phyloP scores from a whole-genome alignment of 306 rosid genomes.

The Inga laurina region DNA sequence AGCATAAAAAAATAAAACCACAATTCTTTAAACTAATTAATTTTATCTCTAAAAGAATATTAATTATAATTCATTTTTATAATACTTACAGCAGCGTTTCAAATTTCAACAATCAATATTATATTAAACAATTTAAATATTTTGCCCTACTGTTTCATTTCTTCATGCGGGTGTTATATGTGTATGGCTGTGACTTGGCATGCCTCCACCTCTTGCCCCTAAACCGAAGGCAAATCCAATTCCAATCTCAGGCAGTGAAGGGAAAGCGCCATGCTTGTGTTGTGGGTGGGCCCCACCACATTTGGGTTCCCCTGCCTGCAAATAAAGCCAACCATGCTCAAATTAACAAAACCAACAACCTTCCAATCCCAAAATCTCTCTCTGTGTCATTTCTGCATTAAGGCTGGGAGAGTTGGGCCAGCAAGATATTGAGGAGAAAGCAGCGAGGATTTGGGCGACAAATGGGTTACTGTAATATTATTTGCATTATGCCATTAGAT shows the following conservation, averaged over 20 bases:
- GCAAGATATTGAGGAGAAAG: constrained; percentile 57
- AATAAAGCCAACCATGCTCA: constrained; percentile 10
- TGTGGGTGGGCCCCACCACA: constrained; percentile 23
- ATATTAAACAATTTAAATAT: too few species aligned
- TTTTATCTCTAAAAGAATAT: too few species aligned
- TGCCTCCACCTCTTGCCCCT: neutral
- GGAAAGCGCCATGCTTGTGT: constrained; percentile 1
- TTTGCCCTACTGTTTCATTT: neutral
- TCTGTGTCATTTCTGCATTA: constrained; percentile 17
- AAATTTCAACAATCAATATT: neutral
- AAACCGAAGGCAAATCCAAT: neutral
- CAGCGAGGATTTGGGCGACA: constrained; percentile 69
- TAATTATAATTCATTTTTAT: neutral
- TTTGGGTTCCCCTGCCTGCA: neutral
- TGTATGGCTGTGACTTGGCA: neutral
- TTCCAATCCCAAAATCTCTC: constrained; percentile 11
- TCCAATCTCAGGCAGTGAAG: constrained; percentile 1
- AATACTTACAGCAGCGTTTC: too few species aligned
- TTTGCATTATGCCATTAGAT: constrained; percentile 46
- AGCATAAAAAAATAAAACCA: too few species aligned
- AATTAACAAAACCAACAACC: constrained; percentile 29
- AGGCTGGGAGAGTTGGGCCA: constrained; percentile 53
- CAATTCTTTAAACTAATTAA: too few species aligned
- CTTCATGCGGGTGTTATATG: neutral
- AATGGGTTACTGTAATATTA: constrained; percentile 29